Evolutionary conservation across 148 eudicot genomes (phyloP).

Genomic region (Rhododendron mucronatum): DNA sequence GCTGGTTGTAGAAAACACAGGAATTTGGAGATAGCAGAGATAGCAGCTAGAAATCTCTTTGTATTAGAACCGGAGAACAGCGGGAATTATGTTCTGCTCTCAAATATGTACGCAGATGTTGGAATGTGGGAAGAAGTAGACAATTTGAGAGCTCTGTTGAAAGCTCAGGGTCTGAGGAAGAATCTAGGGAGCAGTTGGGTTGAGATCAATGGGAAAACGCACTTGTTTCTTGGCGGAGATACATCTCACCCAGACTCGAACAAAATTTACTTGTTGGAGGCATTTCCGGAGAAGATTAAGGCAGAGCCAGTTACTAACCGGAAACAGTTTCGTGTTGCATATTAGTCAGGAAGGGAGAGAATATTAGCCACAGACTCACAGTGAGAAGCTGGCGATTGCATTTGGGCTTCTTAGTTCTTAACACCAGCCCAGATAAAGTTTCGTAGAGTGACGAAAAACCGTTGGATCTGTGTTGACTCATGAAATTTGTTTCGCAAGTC

Average conservation of each 20-base stretch:
- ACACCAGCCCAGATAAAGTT: slow-evolving; percentile 19
- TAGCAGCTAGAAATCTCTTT: slow-evolving; percentile 39
- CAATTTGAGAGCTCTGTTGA: slow-evolving; percentile 26
- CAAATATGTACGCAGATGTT: slow-evolving; percentile 56
- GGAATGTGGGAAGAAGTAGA: slow-evolving; percentile 47
- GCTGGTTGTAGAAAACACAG: slow-evolving; percentile 34
- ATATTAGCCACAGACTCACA: slow-evolving; percentile 21
- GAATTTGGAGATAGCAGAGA: slow-evolving; percentile 43
- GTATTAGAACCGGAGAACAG: slow-evolving; percentile 41
- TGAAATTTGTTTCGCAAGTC: slow-evolving; percentile 36
- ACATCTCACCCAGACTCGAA: slow-evolving; percentile 26
- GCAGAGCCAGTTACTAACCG: slow-evolving; percentile 34
- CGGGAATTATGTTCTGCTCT: slow-evolving; percentile 44
- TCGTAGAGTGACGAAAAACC: slow-evolving; percentile 41
- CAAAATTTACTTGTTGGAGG: slow-evolving; percentile 34
- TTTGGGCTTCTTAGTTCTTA: slow-evolving; percentile 29
- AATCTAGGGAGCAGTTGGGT: slow-evolving; percentile 51
- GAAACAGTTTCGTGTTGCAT: slow-evolving; percentile 37
- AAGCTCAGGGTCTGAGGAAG: slow-evolving; percentile 34
- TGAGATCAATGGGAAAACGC: slow-evolving; percentile 31
- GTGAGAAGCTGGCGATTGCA: slow-evolving; percentile 44
- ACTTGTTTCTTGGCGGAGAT: slow-evolving; percentile 43
- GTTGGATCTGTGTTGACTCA: slow-evolving; percentile 38
- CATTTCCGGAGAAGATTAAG: slow-evolving; percentile 35
- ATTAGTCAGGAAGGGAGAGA: slow-evolving; percentile 45